phyloP scores from a whole-genome alignment of 2,329 filamentous ascomycete species.

The Colletotrichum spaethianum region DNA sequence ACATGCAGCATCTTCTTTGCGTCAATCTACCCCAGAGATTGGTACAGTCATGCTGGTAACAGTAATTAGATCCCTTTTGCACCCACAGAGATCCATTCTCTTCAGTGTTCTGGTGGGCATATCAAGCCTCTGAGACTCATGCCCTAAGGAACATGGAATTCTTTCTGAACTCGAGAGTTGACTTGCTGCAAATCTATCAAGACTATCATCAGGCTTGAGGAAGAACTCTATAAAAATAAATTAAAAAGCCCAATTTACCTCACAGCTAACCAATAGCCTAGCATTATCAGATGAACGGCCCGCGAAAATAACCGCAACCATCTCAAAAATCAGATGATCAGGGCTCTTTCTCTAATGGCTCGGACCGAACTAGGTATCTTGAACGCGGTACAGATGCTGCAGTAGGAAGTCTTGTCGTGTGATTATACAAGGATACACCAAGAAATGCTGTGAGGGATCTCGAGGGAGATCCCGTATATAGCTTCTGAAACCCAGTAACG shows the following conservation, averaged over 20 bases:
- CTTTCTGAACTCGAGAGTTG: neutral
- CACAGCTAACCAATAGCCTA: neutral
- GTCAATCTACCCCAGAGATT: neutral
- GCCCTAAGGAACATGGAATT: no score
- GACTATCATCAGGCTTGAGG: neutral
- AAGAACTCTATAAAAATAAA: neutral
- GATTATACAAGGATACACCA: neutral
- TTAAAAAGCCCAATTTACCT: no score
- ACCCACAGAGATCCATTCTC: neutral
- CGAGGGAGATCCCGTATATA: slow-evolving; percentile 14
- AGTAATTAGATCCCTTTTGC: neutral
- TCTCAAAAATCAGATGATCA: neutral
- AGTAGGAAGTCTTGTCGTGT: neutral
- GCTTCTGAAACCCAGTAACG: neutral
- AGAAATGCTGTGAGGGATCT: neutral
- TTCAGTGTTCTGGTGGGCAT: neutral
- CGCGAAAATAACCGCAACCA: neutral
- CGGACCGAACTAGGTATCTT: neutral
- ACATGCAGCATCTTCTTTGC: no score
- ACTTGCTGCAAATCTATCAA: neutral
- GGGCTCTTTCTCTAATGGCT: neutral
- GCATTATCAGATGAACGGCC: neutral
- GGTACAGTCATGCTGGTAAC: neutral
- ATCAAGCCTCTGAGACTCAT: no score
- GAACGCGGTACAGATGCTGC: neutral